These are phyloP conservation scores for Talaromyces sp. DNA, from an alignment of 2,329 filamentous ascomycete species.

Conservation along the genomic window DNA sequence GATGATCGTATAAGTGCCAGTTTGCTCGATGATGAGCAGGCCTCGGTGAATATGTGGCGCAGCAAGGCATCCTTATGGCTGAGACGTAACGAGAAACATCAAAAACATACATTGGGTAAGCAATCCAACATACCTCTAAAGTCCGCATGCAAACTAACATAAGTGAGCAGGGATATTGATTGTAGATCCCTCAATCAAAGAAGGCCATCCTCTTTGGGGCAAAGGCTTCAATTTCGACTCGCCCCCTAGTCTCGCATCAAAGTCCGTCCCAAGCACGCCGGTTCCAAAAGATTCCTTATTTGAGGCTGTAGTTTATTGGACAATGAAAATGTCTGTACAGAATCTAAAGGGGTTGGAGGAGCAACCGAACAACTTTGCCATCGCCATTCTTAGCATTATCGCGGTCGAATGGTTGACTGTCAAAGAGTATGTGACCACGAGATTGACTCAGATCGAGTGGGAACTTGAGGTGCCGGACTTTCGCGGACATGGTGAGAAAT, in stretches of 20 bases:
- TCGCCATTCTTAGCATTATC: conserved; percentile 6
- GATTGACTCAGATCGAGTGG: conserved; percentile 4
- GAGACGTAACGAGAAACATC: neutral
- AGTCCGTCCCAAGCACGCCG: neutral
- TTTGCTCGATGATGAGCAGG: neutral
- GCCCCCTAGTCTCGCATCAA: neutral
- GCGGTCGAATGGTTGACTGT: neutral
- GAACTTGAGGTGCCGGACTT: conserved; percentile 5
- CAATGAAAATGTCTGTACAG: neutral
- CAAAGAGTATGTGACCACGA: conserved; percentile 5
- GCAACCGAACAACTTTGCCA: neutral
- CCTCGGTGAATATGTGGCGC: conserved; percentile 5
- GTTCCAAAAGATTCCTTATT: conserved; percentile 1
- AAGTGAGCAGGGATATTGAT: neutral
- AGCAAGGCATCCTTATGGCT: conserved; percentile 3
- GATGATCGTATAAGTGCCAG: conserved; percentile 8
- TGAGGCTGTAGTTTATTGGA: conserved; percentile 1
- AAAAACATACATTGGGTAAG: neutral
- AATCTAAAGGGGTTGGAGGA: neutral
- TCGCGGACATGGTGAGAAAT: neutral
- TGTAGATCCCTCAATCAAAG: conserved; percentile 1
- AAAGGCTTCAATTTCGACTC: neutral
- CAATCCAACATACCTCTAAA: no score
- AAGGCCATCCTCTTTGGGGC: conserved; percentile 4
- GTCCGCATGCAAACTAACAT: neutral